These are phyloP conservation scores for Raffaelea albimanens DNA, from an alignment of 2,329 filamentous ascomycete species.

Conservation along the genomic window DNA sequence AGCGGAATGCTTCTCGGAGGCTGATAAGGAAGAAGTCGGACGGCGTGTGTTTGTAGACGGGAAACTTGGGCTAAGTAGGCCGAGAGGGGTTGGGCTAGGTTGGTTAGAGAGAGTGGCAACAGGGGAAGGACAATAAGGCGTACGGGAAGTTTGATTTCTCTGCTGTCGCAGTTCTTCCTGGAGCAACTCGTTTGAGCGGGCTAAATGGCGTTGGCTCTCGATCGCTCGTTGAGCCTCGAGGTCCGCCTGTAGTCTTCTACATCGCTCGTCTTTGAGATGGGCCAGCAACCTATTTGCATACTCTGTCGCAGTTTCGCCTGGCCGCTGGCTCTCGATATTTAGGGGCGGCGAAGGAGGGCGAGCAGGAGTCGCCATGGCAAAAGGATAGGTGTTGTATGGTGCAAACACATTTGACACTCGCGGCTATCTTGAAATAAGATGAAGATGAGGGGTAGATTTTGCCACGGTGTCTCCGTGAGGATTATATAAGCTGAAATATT, in stretches of 20 bases:
- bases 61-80: constrained; percentile 6
- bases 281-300: background rate
- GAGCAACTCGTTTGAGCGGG: constrained; percentile 1
- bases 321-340: constrained; percentile 1
- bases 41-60: constrained; percentile 4
- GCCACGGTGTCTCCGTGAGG: too few relatives aligned
- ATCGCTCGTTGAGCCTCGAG: background rate
- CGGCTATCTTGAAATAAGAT: too few relatives aligned
- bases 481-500: too few relatives aligned
- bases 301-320: constrained; percentile 1
- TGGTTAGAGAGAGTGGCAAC: background rate
- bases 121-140: background rate
- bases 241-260: constrained; percentile 1
- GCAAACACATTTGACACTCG: too few relatives aligned
- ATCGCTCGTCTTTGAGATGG: background rate
- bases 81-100: constrained; percentile 3
- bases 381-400: too few relatives aligned
- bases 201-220: background rate
- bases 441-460: too few relatives aligned
- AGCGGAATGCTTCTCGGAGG: background rate
- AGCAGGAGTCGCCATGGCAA: too few relatives aligned
- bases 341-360: background rate
- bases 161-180: constrained; percentile 4
- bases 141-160: background rate
- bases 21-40: constrained; percentile 1